A percentile compares a stretch with the other conserved stretches of the same genome.
phyloP scores from a whole-genome alignment of 805 yeast species.

The Metschnikowia peoriensis region DNA sequence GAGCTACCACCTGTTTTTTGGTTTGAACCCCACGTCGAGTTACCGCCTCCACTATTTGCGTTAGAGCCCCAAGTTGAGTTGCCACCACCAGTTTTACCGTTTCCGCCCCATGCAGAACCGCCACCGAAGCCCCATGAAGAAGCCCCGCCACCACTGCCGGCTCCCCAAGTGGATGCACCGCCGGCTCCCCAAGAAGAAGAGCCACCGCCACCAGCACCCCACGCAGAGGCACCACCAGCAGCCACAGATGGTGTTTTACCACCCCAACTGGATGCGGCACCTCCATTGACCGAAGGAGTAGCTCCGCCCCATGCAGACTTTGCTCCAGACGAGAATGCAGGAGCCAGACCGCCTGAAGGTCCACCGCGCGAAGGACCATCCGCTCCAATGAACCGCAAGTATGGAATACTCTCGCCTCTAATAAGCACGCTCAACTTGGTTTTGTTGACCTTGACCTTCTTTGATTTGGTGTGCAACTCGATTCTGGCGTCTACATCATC shows the following conservation, averaged over 20 bases:
- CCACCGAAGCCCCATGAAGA: constrained; percentile 23
- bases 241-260: constrained; percentile 31
- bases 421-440: constrained; percentile 69
- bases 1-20: constrained; percentile 31
- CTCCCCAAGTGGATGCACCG: constrained; percentile 21
- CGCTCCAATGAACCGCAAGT: constrained; percentile 72
- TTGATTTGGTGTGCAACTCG: constrained; percentile 89
- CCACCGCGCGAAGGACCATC: constrained; percentile 20
- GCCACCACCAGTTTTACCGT: constrained; percentile 13
- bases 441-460: constrained; percentile 81
- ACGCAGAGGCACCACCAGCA: constrained; percentile 37
- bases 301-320: constrained; percentile 54
- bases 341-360: constrained; percentile 23
- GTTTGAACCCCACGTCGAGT: constrained; percentile 24
- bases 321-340: constrained; percentile 42
- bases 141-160: constrained; percentile 13
- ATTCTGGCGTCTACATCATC: constrained; percentile 90
- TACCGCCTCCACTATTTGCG: constrained; percentile 16
- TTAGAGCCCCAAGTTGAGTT: constrained; percentile 20
- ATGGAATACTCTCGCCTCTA: constrained; percentile 70
- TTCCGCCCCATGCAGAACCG: constrained; percentile 19
- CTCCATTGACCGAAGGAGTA: constrained; percentile 23
- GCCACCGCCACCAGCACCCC: constrained; percentile 47
- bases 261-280: constrained; percentile 43
- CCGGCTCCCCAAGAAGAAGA: constrained; percentile 29